Evolutionary conservation across 371 early-diverging fungal species (phyloP), one percentile per base, ranked within the genome.

Genomic region (Rhizoclosmatium hyalinum): DNA sequence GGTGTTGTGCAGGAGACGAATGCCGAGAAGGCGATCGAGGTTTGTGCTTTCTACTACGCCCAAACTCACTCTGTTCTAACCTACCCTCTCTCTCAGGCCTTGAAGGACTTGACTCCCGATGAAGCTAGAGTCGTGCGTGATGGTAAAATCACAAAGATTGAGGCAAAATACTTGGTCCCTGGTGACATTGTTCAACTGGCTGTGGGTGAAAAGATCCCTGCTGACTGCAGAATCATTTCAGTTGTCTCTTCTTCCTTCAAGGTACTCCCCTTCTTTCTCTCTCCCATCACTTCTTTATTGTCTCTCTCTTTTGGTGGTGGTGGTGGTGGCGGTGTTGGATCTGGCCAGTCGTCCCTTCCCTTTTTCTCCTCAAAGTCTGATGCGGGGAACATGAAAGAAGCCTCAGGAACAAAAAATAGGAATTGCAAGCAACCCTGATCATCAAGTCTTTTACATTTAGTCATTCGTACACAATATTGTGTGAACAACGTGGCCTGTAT

Each of bases 21-120:
- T 68, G 99, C 99, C 19, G 98, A 97, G 83, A 93, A 94, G 76
- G 98, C 98, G 44, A 97, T 98, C 77, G 96, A 96, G 82, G 92
- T 91, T 79, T 41, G 68, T 55, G 53, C 1, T 4, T 53, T 53
- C 53, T 53, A 53, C n/a, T 10, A n/a, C 63, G 44, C 10, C 61
- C 53, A n/a, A n/a, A 12, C 14, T 53, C 14, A 10, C 39, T 19
- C 65, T 68, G 32, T 6, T 54, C 24, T 57, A 41, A 12, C 39
- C 3, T 56, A 14, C 0, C 8, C n/a, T 66, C 53, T 53, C 53
- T 3, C 6, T 6, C 46, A 92, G 86, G 97, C 98, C 24, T 85
- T 98, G 65, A 92, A 92, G 73, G 93, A 96, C 80, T 97, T 95
- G 82, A 92, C 97, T 24, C 96, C 98, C 44, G 96, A 96, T 82